A percentile compares a stretch with the other conserved stretches of the same genome.
Evolutionary conservation across 1,139 yeast genomes (phyloP).

Genomic region (Candida anutae): DNA sequence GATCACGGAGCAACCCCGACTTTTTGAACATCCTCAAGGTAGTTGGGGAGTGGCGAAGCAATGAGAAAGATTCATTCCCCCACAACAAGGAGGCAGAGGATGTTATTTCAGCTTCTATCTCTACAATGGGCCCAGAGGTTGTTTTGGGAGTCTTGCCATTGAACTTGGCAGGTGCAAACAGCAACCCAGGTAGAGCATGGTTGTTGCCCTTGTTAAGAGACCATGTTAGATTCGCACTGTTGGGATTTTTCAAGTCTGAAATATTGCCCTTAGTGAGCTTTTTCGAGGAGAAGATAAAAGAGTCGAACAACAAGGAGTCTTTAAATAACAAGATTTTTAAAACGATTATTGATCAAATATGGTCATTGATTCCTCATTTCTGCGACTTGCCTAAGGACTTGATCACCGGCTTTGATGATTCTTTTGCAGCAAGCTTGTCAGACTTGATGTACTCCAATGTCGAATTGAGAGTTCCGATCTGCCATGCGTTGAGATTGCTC

Average conservation of each 20-base stretch:
- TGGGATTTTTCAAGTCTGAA: constrained; percentile 53
- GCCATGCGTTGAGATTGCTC: constrained; percentile 70
- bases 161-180: constrained; percentile 44
- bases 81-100: constrained; percentile 72
- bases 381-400: constrained; percentile 83
- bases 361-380: constrained; percentile 87
- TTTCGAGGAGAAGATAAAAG: constrained; percentile 42
- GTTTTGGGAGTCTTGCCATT: constrained; percentile 72
- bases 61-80: constrained; percentile 63
- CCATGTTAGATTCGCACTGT: constrained; percentile 63
- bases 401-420: constrained; percentile 52
- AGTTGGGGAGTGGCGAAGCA: constrained; percentile 82
- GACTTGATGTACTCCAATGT: constrained; percentile 67
- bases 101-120: constrained; percentile 70
- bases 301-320: constrained; percentile 42
- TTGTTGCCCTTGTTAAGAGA: constrained; percentile 87
- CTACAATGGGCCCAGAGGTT: constrained; percentile 79
- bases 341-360: constrained; percentile 82
- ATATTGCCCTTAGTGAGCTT: constrained; percentile 63
- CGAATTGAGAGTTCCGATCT: constrained; percentile 67
- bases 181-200: constrained; percentile 84
- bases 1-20: constrained; percentile 66
- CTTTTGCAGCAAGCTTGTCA: constrained; percentile 73
- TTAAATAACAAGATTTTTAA: constrained; percentile 67
- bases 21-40: constrained; percentile 57